Conservation (phyloP, 1,139 yeast species). For the Yamadazyma spencermartinsiae region DNA sequence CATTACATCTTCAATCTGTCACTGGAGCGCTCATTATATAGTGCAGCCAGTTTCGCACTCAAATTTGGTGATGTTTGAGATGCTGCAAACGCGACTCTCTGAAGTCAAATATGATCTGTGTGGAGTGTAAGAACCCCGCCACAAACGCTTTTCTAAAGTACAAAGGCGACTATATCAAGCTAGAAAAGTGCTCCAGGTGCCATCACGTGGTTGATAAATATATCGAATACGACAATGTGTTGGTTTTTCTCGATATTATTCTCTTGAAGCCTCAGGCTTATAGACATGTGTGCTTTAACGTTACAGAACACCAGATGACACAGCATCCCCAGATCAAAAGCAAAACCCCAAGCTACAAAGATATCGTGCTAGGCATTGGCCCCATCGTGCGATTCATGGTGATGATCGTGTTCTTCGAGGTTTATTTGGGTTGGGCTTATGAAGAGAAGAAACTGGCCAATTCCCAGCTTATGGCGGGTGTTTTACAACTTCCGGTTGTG, state of each 20-base stretch:
- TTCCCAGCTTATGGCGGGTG: constrained; percentile 25
- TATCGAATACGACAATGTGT: constrained; percentile 84
- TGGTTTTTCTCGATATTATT: constrained; percentile 79
- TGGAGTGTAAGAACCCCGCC: constrained; percentile 70
- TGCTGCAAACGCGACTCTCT: not conserved
- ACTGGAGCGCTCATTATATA: too few species aligned
- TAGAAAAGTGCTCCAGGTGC: constrained; percentile 77
- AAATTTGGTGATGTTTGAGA: too few species aligned
- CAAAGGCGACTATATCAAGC: constrained; percentile 75
- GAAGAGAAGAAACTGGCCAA: constrained; percentile 60
- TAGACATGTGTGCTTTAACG: constrained; percentile 81
- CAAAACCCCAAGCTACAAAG: not conserved
- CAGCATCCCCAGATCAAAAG: constrained; percentile 9
- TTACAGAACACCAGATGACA: constrained; percentile 38
- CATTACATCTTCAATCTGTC: too few species aligned
- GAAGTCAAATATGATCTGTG: constrained; percentile 68
- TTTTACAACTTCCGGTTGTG: constrained; percentile 47
- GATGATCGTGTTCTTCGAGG: constrained; percentile 78
- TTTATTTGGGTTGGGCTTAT: constrained; percentile 88
- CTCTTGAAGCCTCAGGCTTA: constrained; percentile 87
- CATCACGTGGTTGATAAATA: constrained; percentile 81
- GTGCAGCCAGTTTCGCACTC: constrained; percentile 1
- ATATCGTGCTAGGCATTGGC: constrained; percentile 9
- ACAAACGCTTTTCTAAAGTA: constrained; percentile 67
- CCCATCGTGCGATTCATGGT: constrained; percentile 52